These are phyloP conservation scores for Chenopodium formosanum DNA, from an alignment of 148 eudicot genomes.

Conservation along the genomic window DNA sequence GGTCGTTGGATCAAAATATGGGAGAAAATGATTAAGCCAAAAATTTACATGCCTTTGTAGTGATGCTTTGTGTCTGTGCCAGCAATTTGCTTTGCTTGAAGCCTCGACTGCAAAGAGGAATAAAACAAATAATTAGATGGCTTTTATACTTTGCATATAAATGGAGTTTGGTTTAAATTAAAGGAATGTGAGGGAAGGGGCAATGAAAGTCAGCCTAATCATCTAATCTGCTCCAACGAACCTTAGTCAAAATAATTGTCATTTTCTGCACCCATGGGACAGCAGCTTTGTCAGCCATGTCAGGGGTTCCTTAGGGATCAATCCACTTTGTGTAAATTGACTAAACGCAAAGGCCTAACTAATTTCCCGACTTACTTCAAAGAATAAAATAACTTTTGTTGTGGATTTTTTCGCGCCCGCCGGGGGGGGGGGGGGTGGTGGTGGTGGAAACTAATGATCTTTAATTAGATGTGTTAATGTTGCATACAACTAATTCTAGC, in stretches of 20 bases:
- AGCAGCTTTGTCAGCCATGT: background rate
- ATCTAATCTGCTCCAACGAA: background rate
- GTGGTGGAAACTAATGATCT: background rate
- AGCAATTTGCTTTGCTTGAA: slow-evolving; percentile 80
- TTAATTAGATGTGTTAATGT: background rate
- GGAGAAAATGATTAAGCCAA: background rate
- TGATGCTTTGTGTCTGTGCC: slow-evolving; percentile 79
- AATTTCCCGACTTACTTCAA: too few species aligned
- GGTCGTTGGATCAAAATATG: background rate
- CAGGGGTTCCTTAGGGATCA: background rate
- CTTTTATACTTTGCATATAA: background rate
- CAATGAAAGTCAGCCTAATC: background rate
- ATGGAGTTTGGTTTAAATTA: background rate
- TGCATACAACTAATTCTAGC: background rate
- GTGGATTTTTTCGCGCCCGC: too few species aligned
- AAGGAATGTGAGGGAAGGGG: background rate
- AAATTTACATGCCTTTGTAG: slow-evolving; percentile 59
- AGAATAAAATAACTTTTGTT: too few species aligned
- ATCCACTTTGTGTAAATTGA: too few species aligned
- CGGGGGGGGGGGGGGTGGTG: too few species aligned
- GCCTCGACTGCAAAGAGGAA: slow-evolving; percentile 60
- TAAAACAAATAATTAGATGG: background rate
- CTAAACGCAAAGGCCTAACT: background rate
- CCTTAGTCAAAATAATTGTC: background rate
- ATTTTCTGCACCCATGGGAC: background rate